Percentiles rank a stretch among this genome's conserved stretches.
phyloP scores from a whole-genome alignment of 768 basidiomycete species.

The Podaxis sp. region DNA sequence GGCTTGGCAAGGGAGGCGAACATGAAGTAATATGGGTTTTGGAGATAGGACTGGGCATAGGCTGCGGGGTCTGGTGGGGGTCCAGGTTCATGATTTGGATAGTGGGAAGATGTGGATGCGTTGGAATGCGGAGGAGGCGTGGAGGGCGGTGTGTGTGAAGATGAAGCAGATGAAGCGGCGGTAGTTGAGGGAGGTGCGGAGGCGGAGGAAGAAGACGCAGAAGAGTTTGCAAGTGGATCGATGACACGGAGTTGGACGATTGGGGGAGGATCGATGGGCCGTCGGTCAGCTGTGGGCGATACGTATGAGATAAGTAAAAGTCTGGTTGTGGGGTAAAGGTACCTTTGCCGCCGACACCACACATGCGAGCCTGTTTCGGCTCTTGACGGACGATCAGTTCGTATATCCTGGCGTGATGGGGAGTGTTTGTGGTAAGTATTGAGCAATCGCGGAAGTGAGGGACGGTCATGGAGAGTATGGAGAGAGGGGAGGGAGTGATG shows the following conservation, averaged over 20 bases:
- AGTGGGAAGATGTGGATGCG: conserved; percentile 1
- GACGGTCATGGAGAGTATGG: conserved; percentile 18
- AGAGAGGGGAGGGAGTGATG: conserved; percentile 7
- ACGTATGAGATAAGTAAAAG: background rate
- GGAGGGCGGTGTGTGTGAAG: background rate
- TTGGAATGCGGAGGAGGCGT: background rate
- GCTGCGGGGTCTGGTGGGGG: conserved; percentile 31
- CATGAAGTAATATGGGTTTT: conserved; percentile 96
- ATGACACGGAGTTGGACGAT: conserved; percentile 93
- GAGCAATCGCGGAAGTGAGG: conserved; percentile 24
- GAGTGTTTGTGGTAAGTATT: conserved; percentile 15
- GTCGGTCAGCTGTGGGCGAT: conserved; percentile 69
- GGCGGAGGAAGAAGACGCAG: background rate
- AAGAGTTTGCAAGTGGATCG: conserved; percentile 44
- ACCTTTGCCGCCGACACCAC: conserved; percentile 83
- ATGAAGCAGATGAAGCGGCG: background rate
- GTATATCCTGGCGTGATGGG: conserved; percentile 59
- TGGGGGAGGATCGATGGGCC: conserved; percentile 95
- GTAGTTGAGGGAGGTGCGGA: conserved; percentile 9
- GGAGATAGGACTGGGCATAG: conserved; percentile 65
- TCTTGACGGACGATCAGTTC: conserved; percentile 86
- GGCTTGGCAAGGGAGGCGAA: conserved; percentile 88
- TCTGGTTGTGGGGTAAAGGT: conserved; percentile 15
- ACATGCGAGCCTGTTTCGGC: conserved; percentile 91
- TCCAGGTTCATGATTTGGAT: conserved; percentile 19